phyloP scores from a whole-genome alignment of 1,284 basidiomycete genomes.

The Ganoderma leucocontextum region DNA sequence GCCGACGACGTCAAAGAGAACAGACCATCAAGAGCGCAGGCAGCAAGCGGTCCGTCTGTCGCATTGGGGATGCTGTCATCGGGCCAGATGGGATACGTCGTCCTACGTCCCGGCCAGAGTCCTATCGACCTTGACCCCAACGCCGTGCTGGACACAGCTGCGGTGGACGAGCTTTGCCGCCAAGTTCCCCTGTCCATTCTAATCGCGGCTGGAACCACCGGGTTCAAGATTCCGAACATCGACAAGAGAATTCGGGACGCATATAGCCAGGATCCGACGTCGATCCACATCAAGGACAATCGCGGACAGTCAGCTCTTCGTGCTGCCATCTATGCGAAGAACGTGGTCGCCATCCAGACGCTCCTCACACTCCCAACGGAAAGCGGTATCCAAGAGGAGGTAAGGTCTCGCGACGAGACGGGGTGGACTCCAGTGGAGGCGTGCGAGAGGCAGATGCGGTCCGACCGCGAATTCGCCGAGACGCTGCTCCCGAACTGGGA shows the following conservation, averaged over 20 bases:
- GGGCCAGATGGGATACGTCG: not conserved
- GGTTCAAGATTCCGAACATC: slow-evolving; percentile 1
- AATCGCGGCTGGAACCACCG: not conserved
- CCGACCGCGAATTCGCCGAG: slow-evolving; percentile 5
- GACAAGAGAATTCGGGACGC: slow-evolving; percentile 2
- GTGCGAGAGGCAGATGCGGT: slow-evolving; percentile 15
- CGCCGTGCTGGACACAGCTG: not conserved
- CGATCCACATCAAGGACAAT: slow-evolving; percentile 9
- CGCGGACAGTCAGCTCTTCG: slow-evolving; percentile 18
- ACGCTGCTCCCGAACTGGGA: not conserved
- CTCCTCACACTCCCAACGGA: slow-evolving; percentile 16
- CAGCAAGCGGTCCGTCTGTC: not conserved
- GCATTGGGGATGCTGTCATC: not conserved
- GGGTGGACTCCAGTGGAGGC: slow-evolving; percentile 25
- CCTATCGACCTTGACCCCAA: not conserved
- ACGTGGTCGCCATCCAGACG: slow-evolving; percentile 12
- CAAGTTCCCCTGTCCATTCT: not conserved
- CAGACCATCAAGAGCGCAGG: not conserved
- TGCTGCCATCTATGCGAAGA: slow-evolving; percentile 13
- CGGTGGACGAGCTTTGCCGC: not conserved
- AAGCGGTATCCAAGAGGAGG: slow-evolving; percentile 10
- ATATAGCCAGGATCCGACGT: slow-evolving; percentile 12
- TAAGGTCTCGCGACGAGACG: slow-evolving; percentile 17
- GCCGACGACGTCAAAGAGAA: slow-evolving; percentile 14
- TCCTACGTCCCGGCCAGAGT: not conserved